Evolutionary conservation across 164 flowering plant genomes (phyloP), one percentile per base, ranked within the genome.

Genomic region (Magnolia kwangsiensis): DNA sequence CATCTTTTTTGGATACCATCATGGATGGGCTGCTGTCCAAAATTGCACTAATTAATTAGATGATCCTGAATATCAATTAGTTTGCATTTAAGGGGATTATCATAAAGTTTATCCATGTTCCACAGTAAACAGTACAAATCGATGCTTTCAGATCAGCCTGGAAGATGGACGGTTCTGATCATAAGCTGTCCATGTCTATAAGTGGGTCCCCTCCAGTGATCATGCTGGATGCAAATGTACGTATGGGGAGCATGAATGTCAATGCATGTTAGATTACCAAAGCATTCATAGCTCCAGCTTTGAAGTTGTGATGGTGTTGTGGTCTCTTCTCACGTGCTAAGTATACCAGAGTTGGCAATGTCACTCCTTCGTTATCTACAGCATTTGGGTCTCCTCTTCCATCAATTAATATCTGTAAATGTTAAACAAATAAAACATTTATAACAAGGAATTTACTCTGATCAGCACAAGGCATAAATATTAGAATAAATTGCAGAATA

Each of bases 241-340:
- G n/a, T 4, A 31, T 5, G 45, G 3, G 8, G 14, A 13, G 1
- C 0, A 68, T 29, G 50, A 50, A 29, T 24, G 7, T 37, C 50
- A 19, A 68, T 29, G n/a, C 8, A 37, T 29, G 45, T 6, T 4
- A 29, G 37, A 37, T 81, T 85, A 89, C 90, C 87, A 89, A 27
- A 49, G 91, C 83, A 78, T 87, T 87, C 89, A 87, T 83, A 2
- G 89, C 82, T 68, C 90, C 91, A 37, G 90, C 90, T 74, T 87
- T 89, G 82, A 85, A 89, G 86, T 87, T 82, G 59, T 87, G 91
- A 31, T 74, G 75, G 58, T 74, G 76, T 0, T 78, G 61, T 1
- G 90, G 85, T 75, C 83, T 85, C 74, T 89, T 89, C 76, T 87
- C 91, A 7, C 90, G 85, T 1, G 91, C 85, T 67, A 89, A 24